Base-by-base conservation (phyloP, 179 eudicot species). In the Amaranthus tricolor region DNA sequence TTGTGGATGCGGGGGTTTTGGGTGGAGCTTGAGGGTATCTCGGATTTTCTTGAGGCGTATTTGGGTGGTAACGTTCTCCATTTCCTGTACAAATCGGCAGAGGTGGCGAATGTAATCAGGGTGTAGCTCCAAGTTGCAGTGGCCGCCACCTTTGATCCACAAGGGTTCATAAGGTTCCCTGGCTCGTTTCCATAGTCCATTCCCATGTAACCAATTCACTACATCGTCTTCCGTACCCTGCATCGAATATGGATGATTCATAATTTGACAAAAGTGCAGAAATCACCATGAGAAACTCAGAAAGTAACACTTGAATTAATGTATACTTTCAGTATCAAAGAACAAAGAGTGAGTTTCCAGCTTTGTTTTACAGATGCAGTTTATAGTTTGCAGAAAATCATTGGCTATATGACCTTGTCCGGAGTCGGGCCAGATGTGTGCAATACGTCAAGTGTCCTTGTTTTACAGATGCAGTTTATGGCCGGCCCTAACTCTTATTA, bases 61-160 rank as follows among this genome's bases (percentile, higher is more conserved):
- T 81, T 87, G 75, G 1, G 99, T 91, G 12, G 89, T 93, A 62
- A 81, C 84, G 76, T 81, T 91, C 82, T 96, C 99, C 99, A 96
- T 88, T 79, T 93, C 98, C 44, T 89, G 84, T 77, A 96, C 71
- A 68, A 89, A 96, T 40, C 84, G 86, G 80, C 95, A 87, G 54
- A 96, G 94, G 71, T 96, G 99, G 78, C 96, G 90, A 55, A 93
- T 89, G 81, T 93, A 96, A 71, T 95, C 98, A 13, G 99, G 99
- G 83, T 93, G 91, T 20, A 95, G 89, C 74, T 95, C 99, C 74
- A 95, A 80, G 84, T 95, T 93, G 89, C 99, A 95, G 81, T 95
- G 99, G 14, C 99, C 99, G 5, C 99, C 99, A 2, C 99, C 99
- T 91, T 91, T 91, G 40, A 95, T 91, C 99, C 99, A 95, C 63